Percentiles rank a stretch among this genome's conserved stretches.
Evolutionary conservation across 2,329 filamentous ascomycete species (phyloP).

Genomic region (Diaporthe vaccinii): DNA sequence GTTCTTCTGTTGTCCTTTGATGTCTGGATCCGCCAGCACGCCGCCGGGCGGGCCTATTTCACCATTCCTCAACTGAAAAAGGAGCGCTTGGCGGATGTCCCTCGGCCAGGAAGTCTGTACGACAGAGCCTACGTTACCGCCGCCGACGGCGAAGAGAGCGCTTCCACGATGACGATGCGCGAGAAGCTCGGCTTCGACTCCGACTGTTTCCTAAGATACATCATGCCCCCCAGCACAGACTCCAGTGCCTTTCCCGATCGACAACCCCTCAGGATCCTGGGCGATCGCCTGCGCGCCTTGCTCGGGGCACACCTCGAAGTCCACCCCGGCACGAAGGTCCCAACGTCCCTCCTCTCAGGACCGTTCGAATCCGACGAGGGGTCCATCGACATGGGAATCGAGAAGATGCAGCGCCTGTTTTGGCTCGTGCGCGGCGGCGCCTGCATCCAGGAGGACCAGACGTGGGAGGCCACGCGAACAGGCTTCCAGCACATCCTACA

Average conservation of each 20-base stretch:
- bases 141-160: neutral
- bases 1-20: constrained; percentile 63
- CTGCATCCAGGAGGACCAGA: constrained; percentile 41
- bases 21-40: constrained; percentile 59
- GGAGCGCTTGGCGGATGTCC: constrained; percentile 27
- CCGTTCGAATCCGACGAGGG: constrained; percentile 43
- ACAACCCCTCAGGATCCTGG: neutral
- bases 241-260: neutral
- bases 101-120: constrained; percentile 39
- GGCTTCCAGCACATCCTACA: constrained; percentile 37
- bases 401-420: constrained; percentile 45
- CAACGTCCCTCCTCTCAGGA: constrained; percentile 46
- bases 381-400: constrained; percentile 33
- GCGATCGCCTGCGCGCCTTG: constrained; percentile 24
- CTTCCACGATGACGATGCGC: constrained; percentile 33
- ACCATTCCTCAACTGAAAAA: constrained; percentile 30
- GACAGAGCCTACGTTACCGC: constrained; percentile 32
- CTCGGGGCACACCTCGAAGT: constrained; percentile 44
- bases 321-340: constrained; percentile 45
- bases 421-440: constrained; percentile 49
- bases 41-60: constrained; percentile 50
- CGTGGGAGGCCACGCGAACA: constrained; percentile 47
- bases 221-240: neutral
- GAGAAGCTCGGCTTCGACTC: constrained; percentile 38
- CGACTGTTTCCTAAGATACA: constrained; percentile 8